Conservation (phyloP, 805 yeast genomes). For the Candida dendrica region DNA sequence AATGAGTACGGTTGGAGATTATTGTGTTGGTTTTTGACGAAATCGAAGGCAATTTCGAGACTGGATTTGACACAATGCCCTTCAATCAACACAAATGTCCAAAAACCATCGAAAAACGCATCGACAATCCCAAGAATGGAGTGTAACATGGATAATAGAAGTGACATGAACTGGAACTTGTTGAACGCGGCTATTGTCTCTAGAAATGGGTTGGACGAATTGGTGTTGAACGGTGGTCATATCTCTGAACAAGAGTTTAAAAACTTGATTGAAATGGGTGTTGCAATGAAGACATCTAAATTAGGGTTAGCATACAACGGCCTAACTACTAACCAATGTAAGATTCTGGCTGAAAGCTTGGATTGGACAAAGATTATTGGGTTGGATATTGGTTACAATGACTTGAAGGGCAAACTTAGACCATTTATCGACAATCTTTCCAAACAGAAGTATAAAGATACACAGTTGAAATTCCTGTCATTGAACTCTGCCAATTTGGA, state of each 20-base stretch:
- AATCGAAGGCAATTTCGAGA: slow-evolving; percentile 48
- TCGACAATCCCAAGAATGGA: slow-evolving; percentile 29
- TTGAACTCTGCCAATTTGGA: slow-evolving; percentile 59
- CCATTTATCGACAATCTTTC: slow-evolving; percentile 20
- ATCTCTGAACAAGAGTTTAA: slow-evolving; percentile 47
- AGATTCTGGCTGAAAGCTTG: slow-evolving; percentile 55
- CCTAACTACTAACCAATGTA: slow-evolving; percentile 49
- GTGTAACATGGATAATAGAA: slow-evolving; percentile 35
- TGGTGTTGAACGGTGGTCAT: slow-evolving; percentile 77
- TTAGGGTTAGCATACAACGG: slow-evolving; percentile 80
- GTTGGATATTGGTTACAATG: slow-evolving; percentile 79
- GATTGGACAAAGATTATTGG: slow-evolving; percentile 45
- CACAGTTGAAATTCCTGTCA: slow-evolving; percentile 42
- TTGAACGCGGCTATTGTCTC: slow-evolving; percentile 68
- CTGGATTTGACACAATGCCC: slow-evolving; percentile 59
- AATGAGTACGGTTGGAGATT: slow-evolving; percentile 75
- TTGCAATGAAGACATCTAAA: slow-evolving; percentile 47
- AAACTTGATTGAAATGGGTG: slow-evolving; percentile 57
- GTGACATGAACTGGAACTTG: slow-evolving; percentile 78
- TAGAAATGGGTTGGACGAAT: slow-evolving; percentile 74
- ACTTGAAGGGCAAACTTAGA: slow-evolving; percentile 34
- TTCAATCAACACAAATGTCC: slow-evolving; percentile 28
- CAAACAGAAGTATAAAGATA: slow-evolving; percentile 16
- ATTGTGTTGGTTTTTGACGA: slow-evolving; percentile 68
- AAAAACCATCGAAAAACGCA: slow-evolving; percentile 29